Evolutionary conservation across 441 rosid genomes (phyloP), one percentile per base, ranked within the genome.

Genomic region (Brassica balearica): DNA sequence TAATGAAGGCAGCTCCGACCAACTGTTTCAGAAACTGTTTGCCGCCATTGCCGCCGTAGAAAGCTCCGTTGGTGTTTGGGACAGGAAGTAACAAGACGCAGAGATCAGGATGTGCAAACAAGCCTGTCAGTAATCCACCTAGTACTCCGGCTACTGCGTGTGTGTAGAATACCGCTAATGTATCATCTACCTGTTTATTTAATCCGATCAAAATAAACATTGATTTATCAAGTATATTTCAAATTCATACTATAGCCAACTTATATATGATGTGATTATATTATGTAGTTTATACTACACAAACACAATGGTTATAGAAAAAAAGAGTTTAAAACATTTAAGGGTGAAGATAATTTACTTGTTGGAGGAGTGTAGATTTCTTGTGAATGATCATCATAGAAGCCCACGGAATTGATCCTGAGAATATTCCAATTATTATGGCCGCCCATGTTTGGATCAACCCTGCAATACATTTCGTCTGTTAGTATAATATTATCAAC

Each of bases 321-420:
- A 23, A 23, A 29, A 8, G 5, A 8, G 32, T 11, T 22, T 20
- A 0, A 19, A 0, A 8, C 25, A 17, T 55, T 0, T 58, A 68
- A 25, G 60, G 58, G 12, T 71, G 41, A 59, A 46, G 38, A 56
- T 43, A 20, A 32, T 62, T 1, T 73, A 85, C 98, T 91, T 87
- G 53, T 64, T 93, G 98, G n/a, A 93, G 88, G 65, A 87, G 81
- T 46, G 81, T 6, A 2, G 80, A 86, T 72, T 84, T 90, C 71
- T 91, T 93, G 85, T 93, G 98, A 65, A 93, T 82, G 10, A 91
- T 85, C 98, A 93, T 93, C 98, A 93, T 93, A 65, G 98, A 87
- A 36, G 89, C 94, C 98, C 98, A 93, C 15, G 98, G 98, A 73
- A 86, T 68, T 76, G 97, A 88, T 29, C 98, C 98, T 10, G 98